Evolutionary conservation across 129 eudicot genomes (phyloP).

Genomic region (Flaveria robusta): DNA sequence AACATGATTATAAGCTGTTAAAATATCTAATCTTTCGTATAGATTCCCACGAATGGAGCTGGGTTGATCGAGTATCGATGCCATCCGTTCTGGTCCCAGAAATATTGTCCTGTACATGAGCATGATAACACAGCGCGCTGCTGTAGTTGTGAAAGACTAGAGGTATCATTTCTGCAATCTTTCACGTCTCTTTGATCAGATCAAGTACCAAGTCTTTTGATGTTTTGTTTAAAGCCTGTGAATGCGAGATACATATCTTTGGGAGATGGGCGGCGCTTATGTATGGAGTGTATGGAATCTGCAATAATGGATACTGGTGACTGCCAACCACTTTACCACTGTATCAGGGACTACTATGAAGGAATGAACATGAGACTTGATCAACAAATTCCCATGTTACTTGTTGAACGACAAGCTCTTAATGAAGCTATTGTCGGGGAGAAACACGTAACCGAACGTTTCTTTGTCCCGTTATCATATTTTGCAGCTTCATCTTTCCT

Average conservation of each 20-base stretch:
- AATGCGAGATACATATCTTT: slow-evolving; percentile 75
- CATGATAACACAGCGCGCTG: slow-evolving; percentile 93
- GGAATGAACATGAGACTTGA: slow-evolving; percentile 99
- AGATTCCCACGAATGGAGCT: slow-evolving; percentile 86
- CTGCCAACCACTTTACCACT: slow-evolving; percentile 93
- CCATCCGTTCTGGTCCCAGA: slow-evolving; percentile 99
- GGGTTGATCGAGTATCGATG: slow-evolving; percentile 98
- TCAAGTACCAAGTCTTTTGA: not conserved
- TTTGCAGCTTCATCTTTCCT: slow-evolving; percentile 24
- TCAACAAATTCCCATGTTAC: slow-evolving; percentile 95
- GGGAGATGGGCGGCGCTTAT: slow-evolving; percentile 94
- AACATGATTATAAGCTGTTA: slow-evolving; percentile 10
- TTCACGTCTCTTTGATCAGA: not conserved
- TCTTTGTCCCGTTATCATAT: slow-evolving; percentile 18
- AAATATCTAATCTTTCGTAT: slow-evolving; percentile 27
- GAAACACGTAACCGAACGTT: slow-evolving; percentile 63
- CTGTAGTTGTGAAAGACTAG: slow-evolving; percentile 96
- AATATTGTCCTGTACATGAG: slow-evolving; percentile 93
- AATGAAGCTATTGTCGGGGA: slow-evolving; percentile 99
- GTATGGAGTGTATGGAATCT: slow-evolving; percentile 98
- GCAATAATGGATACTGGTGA: slow-evolving; percentile 98
- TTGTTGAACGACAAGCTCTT: slow-evolving; percentile 95
- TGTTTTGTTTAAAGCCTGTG: slow-evolving; percentile 57
- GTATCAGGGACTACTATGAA: slow-evolving; percentile 92
- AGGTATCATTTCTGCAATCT: slow-evolving; percentile 48